These are phyloP conservation scores for Tubosaeta sp. DNA, from an alignment of 768 basidiomycete species.

Conservation along the genomic window DNA sequence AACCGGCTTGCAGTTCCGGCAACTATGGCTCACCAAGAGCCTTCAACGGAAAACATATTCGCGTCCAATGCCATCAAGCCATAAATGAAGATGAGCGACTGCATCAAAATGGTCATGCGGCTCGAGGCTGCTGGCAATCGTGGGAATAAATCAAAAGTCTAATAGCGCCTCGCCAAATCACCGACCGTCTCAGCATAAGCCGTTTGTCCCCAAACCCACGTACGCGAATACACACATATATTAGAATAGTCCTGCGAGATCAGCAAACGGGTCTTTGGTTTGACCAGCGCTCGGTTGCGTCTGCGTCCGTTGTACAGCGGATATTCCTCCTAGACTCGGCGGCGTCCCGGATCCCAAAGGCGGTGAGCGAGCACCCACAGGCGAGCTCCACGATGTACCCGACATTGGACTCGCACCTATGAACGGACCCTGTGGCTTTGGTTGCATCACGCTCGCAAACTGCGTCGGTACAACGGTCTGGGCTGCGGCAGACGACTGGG, in stretches of 20 bases:
- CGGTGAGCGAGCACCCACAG: conserved; percentile 7
- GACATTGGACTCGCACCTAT: background rate
- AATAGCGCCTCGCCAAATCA: too few species aligned
- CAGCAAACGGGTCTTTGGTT: conserved; percentile 80
- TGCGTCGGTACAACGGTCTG: conserved; percentile 3
- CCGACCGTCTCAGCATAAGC: too few species aligned
- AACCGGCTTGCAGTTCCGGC: too few species aligned
- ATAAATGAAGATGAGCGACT: too few species aligned
- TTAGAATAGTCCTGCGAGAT: conserved; percentile 72
- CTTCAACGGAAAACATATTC: too few species aligned
- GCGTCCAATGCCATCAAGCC: too few species aligned
- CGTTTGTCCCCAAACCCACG: too few species aligned
- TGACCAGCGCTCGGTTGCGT: conserved; percentile 21
- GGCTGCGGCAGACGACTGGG: background rate
- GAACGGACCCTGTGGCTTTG: conserved; percentile 14
- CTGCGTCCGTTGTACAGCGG: conserved; percentile 20
- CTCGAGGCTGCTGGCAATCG: too few species aligned
- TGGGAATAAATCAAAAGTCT: too few species aligned
- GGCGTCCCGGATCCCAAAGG: conserved; percentile 14
- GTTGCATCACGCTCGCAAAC: conserved; percentile 14
- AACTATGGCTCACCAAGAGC: too few species aligned
- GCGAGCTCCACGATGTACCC: conserved; percentile 5
- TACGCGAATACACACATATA: background rate
- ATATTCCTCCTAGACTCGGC: conserved; percentile 1
- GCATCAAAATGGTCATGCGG: too few species aligned